A percentile compares a stretch with the other conserved stretches of the same genome.
phyloP scores from a whole-genome alignment of 116 monocot species.

The Cymodocea nodosa region DNA sequence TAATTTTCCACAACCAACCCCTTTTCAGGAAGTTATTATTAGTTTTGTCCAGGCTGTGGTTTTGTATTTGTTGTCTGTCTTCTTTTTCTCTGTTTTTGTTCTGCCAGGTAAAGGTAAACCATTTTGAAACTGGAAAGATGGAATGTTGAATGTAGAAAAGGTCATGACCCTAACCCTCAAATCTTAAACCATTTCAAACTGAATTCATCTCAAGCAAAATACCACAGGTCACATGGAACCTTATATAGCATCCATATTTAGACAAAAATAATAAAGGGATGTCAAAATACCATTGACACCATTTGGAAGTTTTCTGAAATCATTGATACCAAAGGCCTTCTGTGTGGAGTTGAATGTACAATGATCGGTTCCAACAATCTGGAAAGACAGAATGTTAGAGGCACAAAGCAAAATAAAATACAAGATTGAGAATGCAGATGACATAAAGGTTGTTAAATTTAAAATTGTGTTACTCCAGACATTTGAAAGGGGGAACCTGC shows the following conservation, averaged over 20 bases:
- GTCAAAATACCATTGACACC: slow-evolving; percentile 78
- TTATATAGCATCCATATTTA: not conserved
- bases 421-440: not conserved
- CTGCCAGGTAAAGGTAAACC: too few relatives aligned
- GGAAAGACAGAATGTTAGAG: not conserved
- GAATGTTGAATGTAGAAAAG: too few relatives aligned
- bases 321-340: slow-evolving; percentile 73
- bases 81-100: too few relatives aligned
- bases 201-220: not conserved
- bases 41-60: too few relatives aligned
- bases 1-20: too few relatives aligned
- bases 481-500: slow-evolving; percentile 37
- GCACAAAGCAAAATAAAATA: too few relatives aligned
- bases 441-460: not conserved
- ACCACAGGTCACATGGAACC: not conserved
- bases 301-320: slow-evolving; percentile 96
- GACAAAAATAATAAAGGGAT: not conserved
- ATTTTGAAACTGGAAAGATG: too few relatives aligned
- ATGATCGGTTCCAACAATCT: slow-evolving; percentile 99
- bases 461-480: not conserved
- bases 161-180: too few relatives aligned
- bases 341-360: slow-evolving; percentile 95
- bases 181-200: too few relatives aligned
- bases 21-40: too few relatives aligned
- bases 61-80: too few relatives aligned